phyloP scores from a whole-genome alignment of 257 asterid genomes.

The Leptodermis oblonga region DNA sequence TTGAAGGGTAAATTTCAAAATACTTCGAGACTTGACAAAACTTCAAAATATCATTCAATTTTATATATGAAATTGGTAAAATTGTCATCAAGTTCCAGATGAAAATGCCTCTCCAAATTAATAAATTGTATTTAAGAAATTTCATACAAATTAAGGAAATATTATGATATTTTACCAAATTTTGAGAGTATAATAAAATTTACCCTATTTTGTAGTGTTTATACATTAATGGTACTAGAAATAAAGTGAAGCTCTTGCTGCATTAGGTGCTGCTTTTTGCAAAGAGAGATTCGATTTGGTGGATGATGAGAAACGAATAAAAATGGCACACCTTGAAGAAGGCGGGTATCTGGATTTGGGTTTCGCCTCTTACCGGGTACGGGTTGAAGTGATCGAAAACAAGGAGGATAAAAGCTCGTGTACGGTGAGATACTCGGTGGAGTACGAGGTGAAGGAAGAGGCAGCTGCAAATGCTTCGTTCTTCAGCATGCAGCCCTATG shows the following conservation, averaged over 20 bases:
- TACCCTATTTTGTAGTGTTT: too few relatives aligned
- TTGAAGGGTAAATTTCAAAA: too few relatives aligned
- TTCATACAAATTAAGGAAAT: too few relatives aligned
- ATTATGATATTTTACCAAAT: too few relatives aligned
- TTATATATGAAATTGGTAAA: too few relatives aligned
- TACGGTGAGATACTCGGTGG: constrained; percentile 17
- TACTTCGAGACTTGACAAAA: too few relatives aligned
- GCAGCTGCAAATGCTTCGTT: constrained; percentile 20
- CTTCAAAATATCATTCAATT: too few relatives aligned
- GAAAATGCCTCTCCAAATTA: too few relatives aligned
- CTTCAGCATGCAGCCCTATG: constrained; percentile 10
- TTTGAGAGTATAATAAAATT: too few relatives aligned
- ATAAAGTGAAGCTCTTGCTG: not conserved
- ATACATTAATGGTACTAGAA: too few relatives aligned
- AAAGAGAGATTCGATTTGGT: constrained; percentile 25
- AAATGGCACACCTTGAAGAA: constrained; percentile 18
- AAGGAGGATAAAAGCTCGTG: constrained; percentile 8
- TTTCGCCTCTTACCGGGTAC: constrained; percentile 18
- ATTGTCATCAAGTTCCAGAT: too few relatives aligned
- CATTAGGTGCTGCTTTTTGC: constrained; percentile 6
- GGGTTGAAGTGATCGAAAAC: constrained; percentile 8
- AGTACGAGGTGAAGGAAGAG: constrained; percentile 23
- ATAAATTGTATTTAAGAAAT: too few relatives aligned
- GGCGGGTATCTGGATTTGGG: constrained; percentile 29
- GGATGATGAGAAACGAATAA: constrained; percentile 25